Evolutionary conservation across 768 basidiomycete genomes (phyloP).

Genomic region (Suillus brevipes): DNA sequence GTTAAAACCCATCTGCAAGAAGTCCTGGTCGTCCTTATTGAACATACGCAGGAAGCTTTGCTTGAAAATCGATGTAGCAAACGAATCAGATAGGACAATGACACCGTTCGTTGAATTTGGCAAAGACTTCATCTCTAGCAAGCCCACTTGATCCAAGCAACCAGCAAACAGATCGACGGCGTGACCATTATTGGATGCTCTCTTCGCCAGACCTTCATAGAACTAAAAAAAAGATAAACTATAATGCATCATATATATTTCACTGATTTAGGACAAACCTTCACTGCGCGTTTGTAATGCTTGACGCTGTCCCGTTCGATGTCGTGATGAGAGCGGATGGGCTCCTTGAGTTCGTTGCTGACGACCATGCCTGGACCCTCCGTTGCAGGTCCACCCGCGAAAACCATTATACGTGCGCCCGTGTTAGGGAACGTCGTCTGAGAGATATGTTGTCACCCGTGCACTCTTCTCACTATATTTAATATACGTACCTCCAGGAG

Average conservation of each 20-base stretch:
- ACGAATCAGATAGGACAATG: conserved; percentile 95
- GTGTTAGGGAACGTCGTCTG: conserved; percentile 92
- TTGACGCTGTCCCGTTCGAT: conserved; percentile 96
- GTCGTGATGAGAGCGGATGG: conserved; percentile 97
- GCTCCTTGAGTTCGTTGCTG: conserved; percentile 91
- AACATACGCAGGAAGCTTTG: conserved; percentile 94
- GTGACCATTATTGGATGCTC: conserved; percentile 93
- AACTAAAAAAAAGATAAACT: conserved; percentile 54
- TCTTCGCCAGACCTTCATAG: conserved; percentile 91
- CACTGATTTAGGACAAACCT: conserved; percentile 51
- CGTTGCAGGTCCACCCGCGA: conserved; percentile 92
- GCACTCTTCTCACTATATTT: background rate
- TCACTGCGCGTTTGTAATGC: conserved; percentile 94
- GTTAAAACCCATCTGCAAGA: conserved; percentile 97
- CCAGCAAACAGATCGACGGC: conserved; percentile 82
- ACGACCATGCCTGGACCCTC: conserved; percentile 98
- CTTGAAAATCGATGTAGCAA: conserved; percentile 98
- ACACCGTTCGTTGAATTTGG: conserved; percentile 96
- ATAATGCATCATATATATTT: background rate
- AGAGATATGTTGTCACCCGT: background rate
- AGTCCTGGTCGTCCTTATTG: conserved; percentile 88
- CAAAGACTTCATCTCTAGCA: conserved; percentile 95
- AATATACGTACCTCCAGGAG: conserved; percentile 68
- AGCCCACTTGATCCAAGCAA: conserved; percentile 95
- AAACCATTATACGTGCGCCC: conserved; percentile 94